Conservation (phyloP, 2,329 filamentous ascomycete genomes). For the Coniochaeta hoffmannii region DNA sequence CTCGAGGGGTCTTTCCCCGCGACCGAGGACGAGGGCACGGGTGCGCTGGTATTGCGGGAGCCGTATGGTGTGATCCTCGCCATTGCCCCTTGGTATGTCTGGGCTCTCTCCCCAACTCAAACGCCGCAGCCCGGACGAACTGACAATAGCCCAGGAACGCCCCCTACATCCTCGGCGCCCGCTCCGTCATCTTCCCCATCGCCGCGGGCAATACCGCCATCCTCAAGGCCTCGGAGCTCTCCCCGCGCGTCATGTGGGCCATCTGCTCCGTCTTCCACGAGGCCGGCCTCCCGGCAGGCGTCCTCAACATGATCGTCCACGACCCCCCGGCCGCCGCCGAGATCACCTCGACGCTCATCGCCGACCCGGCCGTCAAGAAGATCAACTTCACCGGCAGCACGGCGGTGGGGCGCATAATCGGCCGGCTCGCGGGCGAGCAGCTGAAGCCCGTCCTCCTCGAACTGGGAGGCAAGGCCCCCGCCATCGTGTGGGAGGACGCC, state of each 20-base stretch:
- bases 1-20: conserved; percentile 27
- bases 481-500: conserved; percentile 75
- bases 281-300: conserved; percentile 69
- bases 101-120: background rate
- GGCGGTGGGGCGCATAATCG: conserved; percentile 64
- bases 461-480: conserved; percentile 73
- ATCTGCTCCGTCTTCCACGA: conserved; percentile 59
- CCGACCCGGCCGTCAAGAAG: conserved; percentile 62
- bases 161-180: conserved; percentile 44
- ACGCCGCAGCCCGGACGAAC: too few relatives aligned
- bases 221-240: conserved; percentile 63
- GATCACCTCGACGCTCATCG: conserved; percentile 61
- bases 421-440: conserved; percentile 58
- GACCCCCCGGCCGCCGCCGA: conserved; percentile 58
- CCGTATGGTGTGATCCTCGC: conserved; percentile 73
- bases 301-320: conserved; percentile 63
- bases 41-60: conserved; percentile 63
- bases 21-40: conserved; percentile 35
- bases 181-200: conserved; percentile 55
- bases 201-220: conserved; percentile 73
- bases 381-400: conserved; percentile 84
- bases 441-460: conserved; percentile 78
- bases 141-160: conserved; percentile 39
- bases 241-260: conserved; percentile 56
- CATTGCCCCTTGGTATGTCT: conserved; percentile 69